A percentile compares a stretch with the other conserved stretches of the same genome.
These are phyloP conservation scores for Lunularia cruciata DNA, from an alignment of 225 moss, liverwort and hornwort species.

Conservation along the genomic window DNA sequence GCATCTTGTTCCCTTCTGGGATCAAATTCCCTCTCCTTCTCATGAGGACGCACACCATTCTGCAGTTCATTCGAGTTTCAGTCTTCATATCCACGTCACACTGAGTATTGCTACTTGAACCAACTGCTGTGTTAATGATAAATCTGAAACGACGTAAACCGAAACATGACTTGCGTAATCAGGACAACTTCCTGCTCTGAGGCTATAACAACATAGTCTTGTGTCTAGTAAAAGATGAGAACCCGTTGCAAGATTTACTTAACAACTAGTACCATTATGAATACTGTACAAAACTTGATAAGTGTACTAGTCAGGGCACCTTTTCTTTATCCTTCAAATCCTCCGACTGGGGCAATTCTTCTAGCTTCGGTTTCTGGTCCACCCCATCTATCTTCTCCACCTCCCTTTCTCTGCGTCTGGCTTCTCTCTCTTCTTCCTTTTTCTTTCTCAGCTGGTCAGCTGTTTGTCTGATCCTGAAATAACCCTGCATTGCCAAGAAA, in stretches of 20 bases:
- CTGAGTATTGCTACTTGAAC: no score
- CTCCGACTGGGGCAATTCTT: conserved; percentile 43
- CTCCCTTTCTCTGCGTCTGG: conserved; percentile 71
- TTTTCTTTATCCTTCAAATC: conserved; percentile 67
- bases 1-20: conserved; percentile 26
- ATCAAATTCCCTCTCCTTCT: conserved; percentile 55
- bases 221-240: no score
- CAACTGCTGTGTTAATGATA: no score
- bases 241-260: no score
- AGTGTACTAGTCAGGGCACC: no score
- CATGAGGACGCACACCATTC: conserved; percentile 58
- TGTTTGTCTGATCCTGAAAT: conserved; percentile 83
- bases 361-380: conserved; percentile 56
- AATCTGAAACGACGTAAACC: no score
- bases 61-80: conserved; percentile 13
- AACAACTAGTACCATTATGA: no score
- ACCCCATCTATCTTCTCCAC: conserved; percentile 50
- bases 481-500: conserved; percentile 53
- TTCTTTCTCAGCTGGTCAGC: conserved; percentile 86
- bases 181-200: no score
- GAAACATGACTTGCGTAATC: no score
- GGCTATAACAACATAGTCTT: no score
- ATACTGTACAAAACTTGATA: no score
- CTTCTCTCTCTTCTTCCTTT: conserved; percentile 77
- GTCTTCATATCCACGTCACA: neutral